phyloP scores from a whole-genome alignment of 2,329 filamentous ascomycete species.

The Stagonosporopsis vannaccii region DNA sequence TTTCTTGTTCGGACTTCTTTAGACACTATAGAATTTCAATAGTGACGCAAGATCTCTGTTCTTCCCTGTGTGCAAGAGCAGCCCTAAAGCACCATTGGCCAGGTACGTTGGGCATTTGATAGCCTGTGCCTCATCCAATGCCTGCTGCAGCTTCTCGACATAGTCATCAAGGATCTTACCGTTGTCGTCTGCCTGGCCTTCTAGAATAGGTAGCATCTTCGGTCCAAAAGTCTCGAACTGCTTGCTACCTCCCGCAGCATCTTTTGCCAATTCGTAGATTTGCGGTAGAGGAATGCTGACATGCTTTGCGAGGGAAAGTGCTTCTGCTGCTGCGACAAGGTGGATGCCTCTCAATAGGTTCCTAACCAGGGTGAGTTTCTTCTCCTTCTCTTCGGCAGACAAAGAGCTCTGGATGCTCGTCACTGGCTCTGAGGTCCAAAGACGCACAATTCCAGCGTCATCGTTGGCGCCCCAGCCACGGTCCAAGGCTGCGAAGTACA shows the following conservation, averaged over 20 bases:
- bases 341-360: constrained; percentile 47
- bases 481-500: constrained; percentile 66
- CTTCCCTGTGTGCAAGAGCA: constrained; percentile 39
- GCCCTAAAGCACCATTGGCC: constrained; percentile 42
- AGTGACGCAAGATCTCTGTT: constrained; percentile 29
- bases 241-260: constrained; percentile 48
- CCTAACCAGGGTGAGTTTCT: constrained; percentile 46
- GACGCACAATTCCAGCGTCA: constrained; percentile 63
- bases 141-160: constrained; percentile 36
- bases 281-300: constrained; percentile 48
- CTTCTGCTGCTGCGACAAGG: constrained; percentile 47
- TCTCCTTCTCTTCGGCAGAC: constrained; percentile 35
- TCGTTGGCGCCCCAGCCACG: constrained; percentile 64
- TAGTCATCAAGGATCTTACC: constrained; percentile 29
- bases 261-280: constrained; percentile 46
- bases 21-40: constrained; percentile 33
- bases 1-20: not conserved
- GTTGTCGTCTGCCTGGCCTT: constrained; percentile 33
- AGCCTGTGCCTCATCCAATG: constrained; percentile 42
- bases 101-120: constrained; percentile 47
- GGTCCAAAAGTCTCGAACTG: constrained; percentile 44
- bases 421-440: constrained; percentile 57
- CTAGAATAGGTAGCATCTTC: constrained; percentile 44
- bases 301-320: constrained; percentile 48
- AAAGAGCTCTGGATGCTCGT: constrained; percentile 35